Percentiles rank a stretch among this genome's conserved stretches.
Conservation (phyloP, 176 grass and related monocot genomes). For the Phragmites australis region DNA sequence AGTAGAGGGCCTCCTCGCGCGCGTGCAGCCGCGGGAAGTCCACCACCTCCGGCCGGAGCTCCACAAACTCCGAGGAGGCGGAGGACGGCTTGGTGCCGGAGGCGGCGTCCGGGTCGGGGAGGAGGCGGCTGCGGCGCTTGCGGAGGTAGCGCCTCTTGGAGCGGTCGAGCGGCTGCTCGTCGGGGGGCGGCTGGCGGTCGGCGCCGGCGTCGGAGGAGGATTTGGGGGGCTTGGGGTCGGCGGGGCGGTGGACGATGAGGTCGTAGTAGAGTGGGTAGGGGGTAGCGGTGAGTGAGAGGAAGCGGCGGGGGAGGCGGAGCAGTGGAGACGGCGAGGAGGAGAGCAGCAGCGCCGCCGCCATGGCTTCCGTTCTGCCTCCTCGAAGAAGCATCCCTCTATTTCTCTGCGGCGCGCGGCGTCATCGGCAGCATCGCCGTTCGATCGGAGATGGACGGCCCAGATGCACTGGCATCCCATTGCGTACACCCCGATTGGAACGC, state of each 20-base stretch:
- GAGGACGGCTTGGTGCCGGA: slow-evolving; percentile 38
- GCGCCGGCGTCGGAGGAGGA: slow-evolving; percentile 10
- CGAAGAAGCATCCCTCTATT: slow-evolving; percentile 35
- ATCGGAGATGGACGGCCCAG: not conserved
- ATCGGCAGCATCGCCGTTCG: slow-evolving; percentile 1
- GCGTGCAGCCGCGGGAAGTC: slow-evolving; percentile 93
- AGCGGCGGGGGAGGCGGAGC: slow-evolving; percentile 24
- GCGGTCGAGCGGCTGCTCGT: slow-evolving; percentile 47
- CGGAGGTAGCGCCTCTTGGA: slow-evolving; percentile 57
- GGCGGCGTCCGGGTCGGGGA: slow-evolving; percentile 40
- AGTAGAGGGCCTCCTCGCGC: slow-evolving; percentile 92
- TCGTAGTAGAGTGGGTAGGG: slow-evolving; percentile 93
- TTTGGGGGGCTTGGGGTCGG: slow-evolving; percentile 35
- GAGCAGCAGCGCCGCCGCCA: slow-evolving; percentile 19
- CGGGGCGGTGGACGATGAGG: slow-evolving; percentile 70
- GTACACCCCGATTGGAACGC: not conserved
- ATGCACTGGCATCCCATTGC: not conserved
- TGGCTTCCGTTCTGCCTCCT: slow-evolving; percentile 29
- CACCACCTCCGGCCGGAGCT: slow-evolving; percentile 80
- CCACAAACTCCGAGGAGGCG: slow-evolving; percentile 50
- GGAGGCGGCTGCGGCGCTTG: slow-evolving; percentile 46
- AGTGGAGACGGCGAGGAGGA: slow-evolving; percentile 20
- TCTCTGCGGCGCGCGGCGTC: not conserved
- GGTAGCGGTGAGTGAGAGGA: slow-evolving; percentile 69
- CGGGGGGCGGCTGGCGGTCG: not conserved